phyloP scores from a whole-genome alignment of 306 rosid species.

The Arachis hypogaea region DNA sequence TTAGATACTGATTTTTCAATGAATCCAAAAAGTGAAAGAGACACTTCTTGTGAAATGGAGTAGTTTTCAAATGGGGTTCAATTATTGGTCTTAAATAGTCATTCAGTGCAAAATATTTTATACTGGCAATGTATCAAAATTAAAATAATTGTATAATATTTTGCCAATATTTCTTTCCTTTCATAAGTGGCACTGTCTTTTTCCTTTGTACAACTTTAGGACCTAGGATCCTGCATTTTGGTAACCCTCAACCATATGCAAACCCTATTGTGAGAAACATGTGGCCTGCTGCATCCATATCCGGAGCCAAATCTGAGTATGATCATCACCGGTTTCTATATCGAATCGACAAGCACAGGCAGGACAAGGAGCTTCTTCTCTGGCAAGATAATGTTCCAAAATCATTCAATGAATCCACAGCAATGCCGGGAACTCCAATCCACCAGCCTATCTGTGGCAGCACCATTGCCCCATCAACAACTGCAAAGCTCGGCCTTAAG shows the following conservation, averaged over 20 bases:
- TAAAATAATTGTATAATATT: not conserved
- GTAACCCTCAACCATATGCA: slow-evolving; percentile 62
- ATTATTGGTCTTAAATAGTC: no score
- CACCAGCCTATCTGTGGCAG: slow-evolving; percentile 25
- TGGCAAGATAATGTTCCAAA: slow-evolving; percentile 50
- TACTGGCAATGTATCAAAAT: no score
- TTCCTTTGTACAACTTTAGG: slow-evolving; percentile 52
- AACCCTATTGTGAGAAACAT: slow-evolving; percentile 47
- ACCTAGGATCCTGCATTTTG: slow-evolving; percentile 79
- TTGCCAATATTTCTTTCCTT: slow-evolving; percentile 13
- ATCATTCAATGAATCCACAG: slow-evolving; percentile 23
- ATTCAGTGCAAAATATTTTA: no score
- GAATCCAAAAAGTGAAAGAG: no score
- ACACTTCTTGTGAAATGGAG: no score
- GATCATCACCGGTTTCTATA: slow-evolving; percentile 43
- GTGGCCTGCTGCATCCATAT: slow-evolving; percentile 59
- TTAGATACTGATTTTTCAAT: no score
- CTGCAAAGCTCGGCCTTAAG: slow-evolving; percentile 47
- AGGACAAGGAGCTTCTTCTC: slow-evolving; percentile 50
- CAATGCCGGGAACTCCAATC: slow-evolving; percentile 42
- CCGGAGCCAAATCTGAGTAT: slow-evolving; percentile 52
- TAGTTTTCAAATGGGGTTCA: no score
- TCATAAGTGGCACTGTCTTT: slow-evolving; percentile 8
- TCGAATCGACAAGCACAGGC: slow-evolving; percentile 43
- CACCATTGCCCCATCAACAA: slow-evolving; percentile 39